Conservation (phyloP, 257 asterid species). For the Nyctanthes arbortristis region DNA sequence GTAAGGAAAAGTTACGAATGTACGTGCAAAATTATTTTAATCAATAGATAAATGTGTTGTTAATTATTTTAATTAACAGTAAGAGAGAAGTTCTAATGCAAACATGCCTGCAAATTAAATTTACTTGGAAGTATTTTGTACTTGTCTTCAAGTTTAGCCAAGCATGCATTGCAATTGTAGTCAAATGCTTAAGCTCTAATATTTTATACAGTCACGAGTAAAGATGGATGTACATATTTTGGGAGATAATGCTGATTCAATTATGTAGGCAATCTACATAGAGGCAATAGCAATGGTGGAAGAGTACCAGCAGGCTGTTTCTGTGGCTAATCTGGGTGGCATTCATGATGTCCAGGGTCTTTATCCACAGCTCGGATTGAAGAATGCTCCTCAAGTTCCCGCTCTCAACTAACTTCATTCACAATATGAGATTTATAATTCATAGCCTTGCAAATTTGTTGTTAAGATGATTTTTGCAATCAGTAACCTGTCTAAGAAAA, state of each 20-base stretch:
- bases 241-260: constrained; percentile 5
- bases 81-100: no score
- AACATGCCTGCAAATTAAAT: no score
- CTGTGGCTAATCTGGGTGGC: constrained; percentile 68
- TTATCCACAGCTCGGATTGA: constrained; percentile 78
- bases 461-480: background rate
- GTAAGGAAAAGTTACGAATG: no score
- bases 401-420: background rate
- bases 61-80: no score
- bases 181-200: constrained; percentile 3
- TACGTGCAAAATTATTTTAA: no score
- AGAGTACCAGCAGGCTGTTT: constrained; percentile 84
- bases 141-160: no score
- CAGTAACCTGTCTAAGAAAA: background rate
- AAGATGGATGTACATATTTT: no score
- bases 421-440: background rate
- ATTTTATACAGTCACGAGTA: no score
- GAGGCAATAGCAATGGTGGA: constrained; percentile 93
- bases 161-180: constrained; percentile 11
- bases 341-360: constrained; percentile 75
- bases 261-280: no score
- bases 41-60: no score
- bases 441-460: constrained; percentile 8
- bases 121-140: no score
- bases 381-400: no score